Conservation (phyloP, 2,329 filamentous ascomycete genomes). For the Fusarium sp. region DNA sequence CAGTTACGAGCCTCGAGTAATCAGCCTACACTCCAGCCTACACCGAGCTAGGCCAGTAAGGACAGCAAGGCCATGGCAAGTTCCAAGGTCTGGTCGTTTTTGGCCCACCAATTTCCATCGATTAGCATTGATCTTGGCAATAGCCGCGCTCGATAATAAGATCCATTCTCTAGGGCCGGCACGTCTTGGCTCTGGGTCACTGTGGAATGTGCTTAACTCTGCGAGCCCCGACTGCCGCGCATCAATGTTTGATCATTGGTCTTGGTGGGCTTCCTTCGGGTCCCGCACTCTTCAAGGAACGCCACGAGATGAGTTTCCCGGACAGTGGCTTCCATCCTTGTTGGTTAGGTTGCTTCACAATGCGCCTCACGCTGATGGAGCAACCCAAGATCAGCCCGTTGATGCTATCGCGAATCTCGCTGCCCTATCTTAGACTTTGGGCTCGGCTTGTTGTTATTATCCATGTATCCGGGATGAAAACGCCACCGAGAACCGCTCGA, state of each 20-base stretch:
- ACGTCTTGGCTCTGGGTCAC: constrained; percentile 17
- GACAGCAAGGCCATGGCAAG: constrained; percentile 6
- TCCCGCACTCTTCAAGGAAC: constrained; percentile 11
- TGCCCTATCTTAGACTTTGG: constrained; percentile 11
- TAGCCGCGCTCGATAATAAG: not conserved
- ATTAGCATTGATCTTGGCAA: constrained; percentile 18
- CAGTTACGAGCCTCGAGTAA: constrained; percentile 13
- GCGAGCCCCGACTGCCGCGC: constrained; percentile 1
- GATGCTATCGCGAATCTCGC: constrained; percentile 6
- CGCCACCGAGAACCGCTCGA: constrained; percentile 23
- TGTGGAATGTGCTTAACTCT: constrained; percentile 32
- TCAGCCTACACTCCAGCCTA: constrained; percentile 17
- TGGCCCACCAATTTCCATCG: not conserved
- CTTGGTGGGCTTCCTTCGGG: constrained; percentile 4
- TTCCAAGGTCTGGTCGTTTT: not conserved
- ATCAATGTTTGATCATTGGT: constrained; percentile 7
- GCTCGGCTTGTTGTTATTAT: constrained; percentile 21
- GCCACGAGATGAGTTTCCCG: constrained; percentile 14
- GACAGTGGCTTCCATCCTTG: constrained; percentile 24
- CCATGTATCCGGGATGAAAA: constrained; percentile 25
- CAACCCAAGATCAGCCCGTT: constrained; percentile 17
- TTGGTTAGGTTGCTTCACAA: constrained; percentile 27
- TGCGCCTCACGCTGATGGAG: constrained; percentile 20
- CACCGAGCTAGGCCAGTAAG: not conserved
- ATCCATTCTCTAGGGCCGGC: constrained; percentile 11